Percentiles rank a stretch among this genome's conserved stretches.
Conservation (phyloP, 257 asterid genomes). For the Schizonepeta tenuifolia region DNA sequence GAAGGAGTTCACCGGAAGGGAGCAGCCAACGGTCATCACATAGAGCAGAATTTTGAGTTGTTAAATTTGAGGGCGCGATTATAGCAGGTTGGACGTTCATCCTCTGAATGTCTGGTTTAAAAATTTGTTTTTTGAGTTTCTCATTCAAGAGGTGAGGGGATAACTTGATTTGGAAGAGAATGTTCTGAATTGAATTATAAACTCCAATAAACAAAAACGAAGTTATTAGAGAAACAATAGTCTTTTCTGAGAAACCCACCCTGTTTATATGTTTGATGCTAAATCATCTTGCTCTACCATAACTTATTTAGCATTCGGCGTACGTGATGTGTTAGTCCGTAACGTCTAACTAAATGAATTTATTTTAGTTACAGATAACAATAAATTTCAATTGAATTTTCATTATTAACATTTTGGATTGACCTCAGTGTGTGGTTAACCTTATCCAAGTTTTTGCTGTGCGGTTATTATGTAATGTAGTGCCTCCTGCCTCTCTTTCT, state of each 20-base stretch:
- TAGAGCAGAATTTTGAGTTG: constrained; percentile 38
- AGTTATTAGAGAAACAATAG: background rate
- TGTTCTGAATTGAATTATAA: background rate
- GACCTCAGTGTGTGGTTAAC: no score
- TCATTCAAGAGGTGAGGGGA: background rate
- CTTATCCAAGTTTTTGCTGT: no score
- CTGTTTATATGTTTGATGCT: background rate
- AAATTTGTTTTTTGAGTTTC: background rate
- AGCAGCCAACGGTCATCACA: constrained; percentile 95
- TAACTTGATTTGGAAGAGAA: background rate
- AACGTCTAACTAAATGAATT: no score
- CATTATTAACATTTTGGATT: no score
- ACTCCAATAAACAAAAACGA: background rate
- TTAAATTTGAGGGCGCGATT: background rate
- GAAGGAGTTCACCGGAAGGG: constrained; percentile 90
- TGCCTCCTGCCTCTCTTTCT: no score
- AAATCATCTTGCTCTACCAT: background rate
- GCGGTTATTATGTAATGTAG: no score
- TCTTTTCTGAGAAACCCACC: background rate
- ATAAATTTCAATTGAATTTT: no score
- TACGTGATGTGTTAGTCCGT: no score
- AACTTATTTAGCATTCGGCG: no score
- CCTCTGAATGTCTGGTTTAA: background rate
- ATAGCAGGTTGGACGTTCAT: constrained; percentile 36
- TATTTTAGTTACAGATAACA: no score